Evolutionary conservation across 2,329 filamentous ascomycete species (phyloP).

Genomic region (Talaromyces sp.): DNA sequence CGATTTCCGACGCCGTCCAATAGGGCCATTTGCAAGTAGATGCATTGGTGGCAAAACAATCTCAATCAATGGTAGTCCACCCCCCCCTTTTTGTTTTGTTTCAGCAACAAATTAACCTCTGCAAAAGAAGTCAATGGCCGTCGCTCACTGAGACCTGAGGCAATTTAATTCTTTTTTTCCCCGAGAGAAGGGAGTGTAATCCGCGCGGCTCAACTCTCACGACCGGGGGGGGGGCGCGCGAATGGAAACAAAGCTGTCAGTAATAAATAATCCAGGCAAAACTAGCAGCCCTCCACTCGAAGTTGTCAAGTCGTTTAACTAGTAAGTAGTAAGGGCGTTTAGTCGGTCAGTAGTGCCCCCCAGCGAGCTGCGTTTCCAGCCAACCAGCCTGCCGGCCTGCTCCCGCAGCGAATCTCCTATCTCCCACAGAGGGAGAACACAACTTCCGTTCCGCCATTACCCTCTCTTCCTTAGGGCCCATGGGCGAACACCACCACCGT

Average conservation of each 20-base stretch:
- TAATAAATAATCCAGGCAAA: too few species aligned
- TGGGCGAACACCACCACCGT: constrained; percentile 13
- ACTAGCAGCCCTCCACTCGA: too few species aligned
- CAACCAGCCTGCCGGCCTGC: background rate
- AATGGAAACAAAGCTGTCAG: background rate
- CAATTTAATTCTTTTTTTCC: background rate
- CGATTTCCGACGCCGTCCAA: background rate
- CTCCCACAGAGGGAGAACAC: background rate
- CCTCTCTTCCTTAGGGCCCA: constrained; percentile 42
- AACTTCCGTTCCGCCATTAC: background rate
- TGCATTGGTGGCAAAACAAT: background rate
- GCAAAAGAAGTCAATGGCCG: background rate
- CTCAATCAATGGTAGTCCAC: background rate
- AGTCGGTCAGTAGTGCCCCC: background rate
- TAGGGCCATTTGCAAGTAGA: background rate
- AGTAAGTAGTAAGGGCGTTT: background rate
- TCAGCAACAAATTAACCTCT: background rate
- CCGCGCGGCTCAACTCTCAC: background rate
- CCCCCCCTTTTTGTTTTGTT: background rate
- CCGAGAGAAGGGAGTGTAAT: background rate
- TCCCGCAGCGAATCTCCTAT: background rate
- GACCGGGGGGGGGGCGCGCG: background rate
- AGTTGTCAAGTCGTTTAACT: too few species aligned
- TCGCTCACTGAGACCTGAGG: background rate
- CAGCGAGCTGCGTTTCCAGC: background rate